A percentile compares a stretch with the other conserved stretches of the same genome.
Evolutionary conservation across 106 monocot species (phyloP).

Genomic region (Allium sativum): DNA sequence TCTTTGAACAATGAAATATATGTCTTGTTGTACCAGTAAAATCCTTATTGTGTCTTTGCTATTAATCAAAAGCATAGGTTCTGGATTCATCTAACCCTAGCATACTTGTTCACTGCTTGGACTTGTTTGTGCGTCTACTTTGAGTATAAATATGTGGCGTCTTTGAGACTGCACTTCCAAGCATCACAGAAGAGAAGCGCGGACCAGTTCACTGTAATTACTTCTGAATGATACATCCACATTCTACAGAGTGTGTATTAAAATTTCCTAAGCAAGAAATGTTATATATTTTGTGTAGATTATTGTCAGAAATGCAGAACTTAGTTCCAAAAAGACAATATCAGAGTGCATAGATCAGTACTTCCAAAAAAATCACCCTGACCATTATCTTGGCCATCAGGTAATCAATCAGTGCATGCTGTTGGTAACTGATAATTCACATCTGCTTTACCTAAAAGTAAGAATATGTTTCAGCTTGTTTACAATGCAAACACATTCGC

Average conservation of each 20-base stretch:
- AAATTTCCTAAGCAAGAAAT: not conserved
- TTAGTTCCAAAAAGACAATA: conserved; percentile 55
- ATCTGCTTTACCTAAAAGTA: no score
- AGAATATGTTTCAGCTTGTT: conserved; percentile 46
- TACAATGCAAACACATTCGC: conserved; percentile 89
- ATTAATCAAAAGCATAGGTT: conserved; percentile 43
- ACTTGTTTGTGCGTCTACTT: conserved; percentile 66
- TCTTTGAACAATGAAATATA: no score
- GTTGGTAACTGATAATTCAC: no score
- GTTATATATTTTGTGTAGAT: conserved; percentile 30
- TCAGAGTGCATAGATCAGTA: conserved; percentile 78
- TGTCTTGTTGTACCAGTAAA: no score
- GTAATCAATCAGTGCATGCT: conserved; percentile 11
- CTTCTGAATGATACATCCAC: not conserved
- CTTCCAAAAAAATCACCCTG: conserved; percentile 78
- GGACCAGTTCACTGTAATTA: conserved; percentile 84
- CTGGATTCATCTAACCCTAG: conserved; percentile 78
- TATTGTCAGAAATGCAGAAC: conserved; percentile 68
- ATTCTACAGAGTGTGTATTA: not conserved
- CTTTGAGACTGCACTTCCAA: conserved; percentile 80
- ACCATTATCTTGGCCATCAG: conserved; percentile 96
- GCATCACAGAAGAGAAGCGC: conserved; percentile 78
- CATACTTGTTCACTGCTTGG: conserved; percentile 81
- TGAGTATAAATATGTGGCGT: conserved; percentile 76
- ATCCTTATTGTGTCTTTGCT: no score